Evolutionary conservation across 805 yeast species (phyloP).

Genomic region (Saccharomycopsis microspora): DNA sequence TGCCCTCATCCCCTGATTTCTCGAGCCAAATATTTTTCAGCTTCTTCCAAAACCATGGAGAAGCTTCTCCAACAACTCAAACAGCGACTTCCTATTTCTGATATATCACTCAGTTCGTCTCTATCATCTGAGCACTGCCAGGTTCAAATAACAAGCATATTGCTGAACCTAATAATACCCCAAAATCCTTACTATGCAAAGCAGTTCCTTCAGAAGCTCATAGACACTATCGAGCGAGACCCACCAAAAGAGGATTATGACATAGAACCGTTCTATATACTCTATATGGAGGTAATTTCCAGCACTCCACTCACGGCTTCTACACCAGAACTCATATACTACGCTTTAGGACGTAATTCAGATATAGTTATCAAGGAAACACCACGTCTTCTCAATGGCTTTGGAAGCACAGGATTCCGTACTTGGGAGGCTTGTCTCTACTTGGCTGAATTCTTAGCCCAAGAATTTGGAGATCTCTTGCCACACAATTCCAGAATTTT

Average conservation of each 20-base stretch:
- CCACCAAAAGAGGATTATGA: not conserved
- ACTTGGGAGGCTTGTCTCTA: slow-evolving; percentile 92
- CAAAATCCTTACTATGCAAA: not conserved
- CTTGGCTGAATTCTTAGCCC: slow-evolving; percentile 39
- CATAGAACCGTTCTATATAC: not conserved
- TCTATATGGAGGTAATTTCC: not conserved
- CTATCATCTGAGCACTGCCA: too few species aligned
- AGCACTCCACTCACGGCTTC: not conserved
- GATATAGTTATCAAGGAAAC: slow-evolving; percentile 35
- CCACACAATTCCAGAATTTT: slow-evolving; percentile 27
- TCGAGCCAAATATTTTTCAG: too few species aligned
- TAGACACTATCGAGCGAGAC: not conserved
- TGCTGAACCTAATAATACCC: not conserved
- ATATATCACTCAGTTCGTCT: too few species aligned
- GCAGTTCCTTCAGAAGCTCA: not conserved
- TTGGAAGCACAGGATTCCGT: slow-evolving; percentile 80
- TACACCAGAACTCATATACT: not conserved
- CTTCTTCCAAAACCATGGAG: too few species aligned
- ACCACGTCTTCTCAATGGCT: slow-evolving; percentile 53
- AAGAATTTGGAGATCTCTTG: slow-evolving; percentile 4
- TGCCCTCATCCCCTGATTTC: too few species aligned
- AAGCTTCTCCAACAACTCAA: too few species aligned
- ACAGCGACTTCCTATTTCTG: too few species aligned
- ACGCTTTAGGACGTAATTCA: not conserved
- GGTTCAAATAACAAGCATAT: too few species aligned